A percentile compares a stretch with the other conserved stretches of the same genome.
phyloP scores from a whole-genome alignment of 2,329 filamentous ascomycete species.

The Atkinsonella hypoxylon region DNA sequence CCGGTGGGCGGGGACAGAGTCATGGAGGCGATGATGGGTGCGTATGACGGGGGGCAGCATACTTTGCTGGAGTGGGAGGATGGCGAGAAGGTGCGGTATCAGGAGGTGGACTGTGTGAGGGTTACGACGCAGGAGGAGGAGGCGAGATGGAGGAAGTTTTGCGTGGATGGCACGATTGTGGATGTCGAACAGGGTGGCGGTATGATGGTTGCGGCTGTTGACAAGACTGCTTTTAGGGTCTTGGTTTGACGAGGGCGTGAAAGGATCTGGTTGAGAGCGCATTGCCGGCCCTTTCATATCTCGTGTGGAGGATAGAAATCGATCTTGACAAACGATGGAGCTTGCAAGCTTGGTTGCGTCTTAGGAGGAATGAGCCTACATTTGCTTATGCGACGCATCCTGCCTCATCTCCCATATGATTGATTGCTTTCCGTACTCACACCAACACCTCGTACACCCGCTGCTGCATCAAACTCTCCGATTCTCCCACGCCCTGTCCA shows the following conservation, averaged over 20 bases:
- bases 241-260: conserved; percentile 25
- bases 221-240: conserved; percentile 28
- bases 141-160: conserved; percentile 71
- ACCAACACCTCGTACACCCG: conserved; percentile 34
- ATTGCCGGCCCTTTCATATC: too few relatives aligned
- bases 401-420: too few relatives aligned
- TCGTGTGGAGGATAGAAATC: too few relatives aligned
- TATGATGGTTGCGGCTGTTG: conserved; percentile 50
- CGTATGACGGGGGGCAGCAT: conserved; percentile 46
- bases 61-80: conserved; percentile 37
- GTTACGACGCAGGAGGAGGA: conserved; percentile 51
- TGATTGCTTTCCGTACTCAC: neutral
- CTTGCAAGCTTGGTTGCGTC: neutral
- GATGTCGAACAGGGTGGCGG: conserved; percentile 57
- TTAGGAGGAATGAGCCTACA: too few relatives aligned
- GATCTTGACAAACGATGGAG: too few relatives aligned
- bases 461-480: conserved; percentile 52
- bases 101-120: conserved; percentile 52
- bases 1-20: conserved; percentile 50
- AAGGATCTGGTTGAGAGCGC: neutral
- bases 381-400: too few relatives aligned
- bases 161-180: conserved; percentile 85
- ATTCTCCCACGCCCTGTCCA: conserved; percentile 53
- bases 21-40: conserved; percentile 64
- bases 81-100: conserved; percentile 57